Evolutionary conservation across 192 early-diverging fungal species (phyloP).

Genomic region (Umbelopsis sp.): DNA sequence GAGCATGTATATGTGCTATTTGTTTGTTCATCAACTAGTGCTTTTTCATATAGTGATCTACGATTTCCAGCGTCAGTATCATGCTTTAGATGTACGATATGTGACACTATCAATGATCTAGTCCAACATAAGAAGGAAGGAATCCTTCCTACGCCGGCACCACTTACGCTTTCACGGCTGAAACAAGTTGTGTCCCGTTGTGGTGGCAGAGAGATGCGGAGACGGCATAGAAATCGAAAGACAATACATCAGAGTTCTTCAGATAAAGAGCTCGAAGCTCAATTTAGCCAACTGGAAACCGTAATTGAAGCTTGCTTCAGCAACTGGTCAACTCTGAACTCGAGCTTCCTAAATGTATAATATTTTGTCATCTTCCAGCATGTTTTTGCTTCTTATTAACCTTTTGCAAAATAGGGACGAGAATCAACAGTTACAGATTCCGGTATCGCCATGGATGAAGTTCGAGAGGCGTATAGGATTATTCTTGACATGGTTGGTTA

Average conservation of each 20-base stretch:
- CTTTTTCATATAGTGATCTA: slow-evolving; percentile 54
- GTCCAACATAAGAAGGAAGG: slow-evolving; percentile 32
- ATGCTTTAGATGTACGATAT: slow-evolving; percentile 90
- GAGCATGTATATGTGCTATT: background rate
- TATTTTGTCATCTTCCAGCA: background rate
- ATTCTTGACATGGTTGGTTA: slow-evolving; percentile 55
- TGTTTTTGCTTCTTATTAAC: too few species aligned
- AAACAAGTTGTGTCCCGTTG: slow-evolving; percentile 27
- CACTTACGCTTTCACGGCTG: slow-evolving; percentile 22
- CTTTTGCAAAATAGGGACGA: slow-evolving; percentile 38
- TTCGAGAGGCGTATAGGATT: slow-evolving; percentile 63
- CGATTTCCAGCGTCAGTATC: slow-evolving; percentile 69
- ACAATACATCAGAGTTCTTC: background rate
- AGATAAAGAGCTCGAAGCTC: slow-evolving; percentile 20
- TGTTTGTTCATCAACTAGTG: background rate
- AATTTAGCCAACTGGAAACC: slow-evolving; percentile 33
- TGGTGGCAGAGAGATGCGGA: slow-evolving; percentile 4
- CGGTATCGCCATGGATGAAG: slow-evolving; percentile 64
- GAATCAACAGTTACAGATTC: slow-evolving; percentile 50
- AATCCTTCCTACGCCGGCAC: background rate
- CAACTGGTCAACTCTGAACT: slow-evolving; percentile 62
- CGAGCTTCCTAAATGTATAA: slow-evolving; percentile 57
- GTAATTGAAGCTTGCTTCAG: slow-evolving; percentile 43
- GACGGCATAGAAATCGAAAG: slow-evolving; percentile 19
- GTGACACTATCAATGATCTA: slow-evolving; percentile 84